Base-by-base conservation (phyloP, 2,329 filamentous ascomycete genomes). In the Stachybotrys elegans region DNA sequence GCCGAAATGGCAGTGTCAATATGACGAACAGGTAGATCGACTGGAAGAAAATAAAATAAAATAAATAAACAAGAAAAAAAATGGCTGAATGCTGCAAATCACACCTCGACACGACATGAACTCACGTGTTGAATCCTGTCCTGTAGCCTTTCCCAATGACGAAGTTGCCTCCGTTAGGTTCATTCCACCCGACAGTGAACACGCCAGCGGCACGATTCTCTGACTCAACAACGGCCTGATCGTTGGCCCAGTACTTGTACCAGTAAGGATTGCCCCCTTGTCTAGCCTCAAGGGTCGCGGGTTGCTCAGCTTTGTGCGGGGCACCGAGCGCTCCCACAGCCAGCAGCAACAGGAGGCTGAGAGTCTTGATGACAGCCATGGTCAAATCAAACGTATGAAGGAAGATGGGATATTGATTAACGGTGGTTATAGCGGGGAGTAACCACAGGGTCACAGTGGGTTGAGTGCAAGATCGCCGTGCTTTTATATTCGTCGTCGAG, bases 201-300 rank as follows among this genome's bases (percentile, higher is more conserved):
- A 39, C 23, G 19, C 43, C 43, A 23, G 20, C 37, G 17, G 27
- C 37, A 25, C 34, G 38, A 27, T 41, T 27, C 21, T 45, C 17
- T 19, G 36, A 23, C 22, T 40, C 20, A 19, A 41, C 38, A 22
- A 45, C 43, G 40, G 36, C 43, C 38, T 45, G 16, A 20, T 41
- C 43, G 37, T 45, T 45, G 22, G 37, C 43, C 43, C 43, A 45
- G 31, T 45, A 40, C 43, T 45, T 45, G 37, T 45, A 45, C 43
- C 43, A 45, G 20, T 44, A 19, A 23, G 38, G 42, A 20, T n/a
- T 19, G 35, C 35, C 20, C 21, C 16, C 35, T 37, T 37, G 35
- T 19, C 35, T 37, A 37, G 35, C 35, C 35, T 13, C 35, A 22
- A 37, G 35, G 35, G 20, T n/a, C 17, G 34, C n/a, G 29, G 42